Percentiles rank a stretch among this genome's conserved stretches.
phyloP scores from a whole-genome alignment of 2,329 filamentous ascomycete species.

The Colletotrichum incanum region DNA sequence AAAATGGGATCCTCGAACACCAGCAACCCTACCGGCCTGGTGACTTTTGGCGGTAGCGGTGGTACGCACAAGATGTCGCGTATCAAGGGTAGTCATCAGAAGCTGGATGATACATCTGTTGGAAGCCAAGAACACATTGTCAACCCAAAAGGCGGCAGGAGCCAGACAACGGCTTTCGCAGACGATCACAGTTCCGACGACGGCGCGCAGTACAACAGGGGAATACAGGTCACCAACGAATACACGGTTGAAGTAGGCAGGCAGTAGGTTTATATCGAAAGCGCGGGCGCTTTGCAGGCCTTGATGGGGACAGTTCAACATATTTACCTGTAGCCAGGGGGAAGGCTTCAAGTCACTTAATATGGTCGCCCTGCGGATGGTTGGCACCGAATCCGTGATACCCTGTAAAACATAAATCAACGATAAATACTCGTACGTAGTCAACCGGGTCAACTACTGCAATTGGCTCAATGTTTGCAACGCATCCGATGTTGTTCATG shows the following conservation, averaged over 20 bases:
- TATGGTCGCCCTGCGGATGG: too few species aligned
- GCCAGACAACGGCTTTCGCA: slow-evolving; percentile 22
- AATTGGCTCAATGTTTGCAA: too few species aligned
- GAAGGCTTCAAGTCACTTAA: too few species aligned
- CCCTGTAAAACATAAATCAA: too few species aligned
- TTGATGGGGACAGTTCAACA: too few species aligned
- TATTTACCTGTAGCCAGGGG: too few species aligned
- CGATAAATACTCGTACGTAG: too few species aligned
- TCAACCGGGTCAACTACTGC: too few species aligned
- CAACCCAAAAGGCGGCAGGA: not conserved
- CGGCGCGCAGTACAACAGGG: not conserved
- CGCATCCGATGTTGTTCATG: too few species aligned
- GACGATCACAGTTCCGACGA: slow-evolving; percentile 34
- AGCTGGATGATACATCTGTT: slow-evolving; percentile 24
- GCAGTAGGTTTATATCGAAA: too few species aligned
- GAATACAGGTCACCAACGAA: slow-evolving; percentile 34
- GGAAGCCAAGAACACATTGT: slow-evolving; percentile 39
- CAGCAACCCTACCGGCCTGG: slow-evolving; percentile 25
- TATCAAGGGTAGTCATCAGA: slow-evolving; percentile 19
- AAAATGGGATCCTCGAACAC: slow-evolving; percentile 23
- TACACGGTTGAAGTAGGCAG: slow-evolving; percentile 28
- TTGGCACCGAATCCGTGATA: too few species aligned
- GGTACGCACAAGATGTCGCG: slow-evolving; percentile 23
- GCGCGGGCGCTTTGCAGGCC: too few species aligned
- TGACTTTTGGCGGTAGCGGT: slow-evolving; percentile 34